Conservation (phyloP, 2,329 filamentous ascomycete genomes). For the Fonsecaea monophora region DNA sequence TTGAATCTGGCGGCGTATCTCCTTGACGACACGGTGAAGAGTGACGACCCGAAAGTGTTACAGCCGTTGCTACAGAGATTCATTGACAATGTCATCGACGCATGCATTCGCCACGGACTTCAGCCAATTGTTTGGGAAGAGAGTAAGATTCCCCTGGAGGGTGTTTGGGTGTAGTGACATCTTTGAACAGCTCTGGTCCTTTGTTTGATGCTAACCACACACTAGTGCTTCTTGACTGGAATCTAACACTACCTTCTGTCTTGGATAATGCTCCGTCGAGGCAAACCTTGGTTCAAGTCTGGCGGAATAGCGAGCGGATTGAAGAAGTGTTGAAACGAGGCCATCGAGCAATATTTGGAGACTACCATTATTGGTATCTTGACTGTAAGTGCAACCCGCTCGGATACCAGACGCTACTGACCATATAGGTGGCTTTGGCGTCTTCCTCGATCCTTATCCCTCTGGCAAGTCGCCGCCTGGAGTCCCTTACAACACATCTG, state of each 20-base stretch:
- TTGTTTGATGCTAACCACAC: not conserved
- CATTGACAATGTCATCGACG: constrained; percentile 71
- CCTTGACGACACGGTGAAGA: constrained; percentile 74
- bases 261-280: not conserved
- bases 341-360: constrained; percentile 44
- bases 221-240: constrained; percentile 72
- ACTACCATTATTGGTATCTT: constrained; percentile 42
- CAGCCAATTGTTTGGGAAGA: constrained; percentile 87
- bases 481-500: constrained; percentile 37
- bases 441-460: constrained; percentile 39
- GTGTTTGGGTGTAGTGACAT: not conserved
- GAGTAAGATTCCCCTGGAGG: constrained; percentile 45
- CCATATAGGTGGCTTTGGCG: constrained; percentile 38
- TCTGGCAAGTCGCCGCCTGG: constrained; percentile 38
- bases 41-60: constrained; percentile 69
- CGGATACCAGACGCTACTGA: constrained; percentile 9
- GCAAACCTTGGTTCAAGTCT: constrained; percentile 68
- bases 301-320: constrained; percentile 59
- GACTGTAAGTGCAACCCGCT: constrained; percentile 36
- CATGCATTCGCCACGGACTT: constrained; percentile 68
- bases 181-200: not conserved
- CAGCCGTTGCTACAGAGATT: constrained; percentile 80
- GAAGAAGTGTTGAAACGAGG: constrained; percentile 42
- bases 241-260: constrained; percentile 72
- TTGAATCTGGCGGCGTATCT: constrained; percentile 77